These are phyloP conservation scores for Oidiodendron maius DNA, from an alignment of 495 filamentous ascomycete genomes.

Conservation along the genomic window DNA sequence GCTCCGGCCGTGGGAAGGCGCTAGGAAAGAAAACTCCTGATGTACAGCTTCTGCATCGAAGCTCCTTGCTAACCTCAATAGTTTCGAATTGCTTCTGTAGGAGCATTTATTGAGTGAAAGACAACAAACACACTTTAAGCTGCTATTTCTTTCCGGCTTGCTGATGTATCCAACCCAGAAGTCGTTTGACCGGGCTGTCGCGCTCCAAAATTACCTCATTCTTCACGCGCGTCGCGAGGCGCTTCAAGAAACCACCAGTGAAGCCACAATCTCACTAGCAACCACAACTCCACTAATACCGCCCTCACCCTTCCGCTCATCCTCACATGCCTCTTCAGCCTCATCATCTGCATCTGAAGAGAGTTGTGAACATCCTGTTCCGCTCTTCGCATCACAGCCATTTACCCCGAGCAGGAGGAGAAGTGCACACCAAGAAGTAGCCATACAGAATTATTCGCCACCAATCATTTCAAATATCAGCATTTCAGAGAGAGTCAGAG, in stretches of 20 bases:
- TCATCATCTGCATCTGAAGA: constrained; percentile 6
- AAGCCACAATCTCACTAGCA: constrained; percentile 28
- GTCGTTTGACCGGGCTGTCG: constrained; percentile 32
- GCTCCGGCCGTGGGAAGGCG: no score
- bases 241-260: constrained; percentile 41
- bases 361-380: no score
- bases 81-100: no score
- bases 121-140: no score
- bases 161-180: constrained; percentile 5
- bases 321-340: constrained; percentile 8
- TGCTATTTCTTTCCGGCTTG: no score
- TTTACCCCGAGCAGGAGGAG: constrained; percentile 12
- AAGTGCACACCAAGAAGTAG: background rate
- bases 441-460: constrained; percentile 20
- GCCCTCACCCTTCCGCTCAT: constrained; percentile 27
- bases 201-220: constrained; percentile 49
- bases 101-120: no score
- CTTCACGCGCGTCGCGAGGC: constrained; percentile 49
- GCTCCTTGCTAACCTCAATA: no score
- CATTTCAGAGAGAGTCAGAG: constrained; percentile 33
- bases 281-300: constrained; percentile 23
- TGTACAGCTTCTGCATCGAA: no score
- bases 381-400: constrained; percentile 15
- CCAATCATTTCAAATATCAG: constrained; percentile 32
- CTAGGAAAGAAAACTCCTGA: no score